These are phyloP conservation scores for Lyophyllum decastes DNA, from an alignment of 768 basidiomycete species.

Conservation along the genomic window DNA sequence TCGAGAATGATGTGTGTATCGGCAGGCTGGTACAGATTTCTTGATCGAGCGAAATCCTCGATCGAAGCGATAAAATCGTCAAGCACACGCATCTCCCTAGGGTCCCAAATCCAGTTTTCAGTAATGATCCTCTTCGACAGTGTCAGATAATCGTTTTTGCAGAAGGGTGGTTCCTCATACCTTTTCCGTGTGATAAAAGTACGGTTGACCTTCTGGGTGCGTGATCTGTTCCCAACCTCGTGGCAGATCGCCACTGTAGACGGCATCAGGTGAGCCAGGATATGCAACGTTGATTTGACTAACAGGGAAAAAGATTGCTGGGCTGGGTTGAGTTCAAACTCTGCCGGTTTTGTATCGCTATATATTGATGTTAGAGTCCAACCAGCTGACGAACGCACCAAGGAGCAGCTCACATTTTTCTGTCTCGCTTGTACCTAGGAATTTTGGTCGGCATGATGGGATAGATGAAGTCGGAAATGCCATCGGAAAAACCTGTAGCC, in stretches of 20 bases:
- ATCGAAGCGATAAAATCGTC: neutral
- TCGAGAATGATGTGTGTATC: conserved; percentile 8
- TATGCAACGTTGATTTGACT: neutral
- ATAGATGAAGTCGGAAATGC: conserved; percentile 10
- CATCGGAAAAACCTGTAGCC: conserved; percentile 1
- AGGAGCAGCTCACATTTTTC: conserved; percentile 3
- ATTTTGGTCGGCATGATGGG: conserved; percentile 12
- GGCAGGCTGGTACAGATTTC: conserved; percentile 1
- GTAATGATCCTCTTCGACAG: conserved; percentile 6
- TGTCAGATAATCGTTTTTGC: neutral
- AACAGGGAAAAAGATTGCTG: conserved; percentile 8
- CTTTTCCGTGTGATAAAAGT: conserved; percentile 9
- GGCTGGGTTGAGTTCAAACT: neutral
- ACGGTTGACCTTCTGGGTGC: conserved; percentile 13
- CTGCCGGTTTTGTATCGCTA: neutral
- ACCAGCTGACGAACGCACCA: neutral
- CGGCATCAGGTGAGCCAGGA: neutral
- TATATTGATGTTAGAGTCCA: no score
- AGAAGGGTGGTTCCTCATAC: neutral
- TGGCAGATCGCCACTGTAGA: conserved; percentile 3
- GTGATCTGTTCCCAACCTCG: conserved; percentile 12
- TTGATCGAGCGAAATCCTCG: conserved; percentile 1
- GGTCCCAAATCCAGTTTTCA: conserved; percentile 11
- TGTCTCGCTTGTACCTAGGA: conserved; percentile 10
- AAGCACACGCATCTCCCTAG: neutral